These are phyloP conservation scores for Eragrostis nindensis DNA, from an alignment of 176 grass and related monocot genomes.

Conservation along the genomic window DNA sequence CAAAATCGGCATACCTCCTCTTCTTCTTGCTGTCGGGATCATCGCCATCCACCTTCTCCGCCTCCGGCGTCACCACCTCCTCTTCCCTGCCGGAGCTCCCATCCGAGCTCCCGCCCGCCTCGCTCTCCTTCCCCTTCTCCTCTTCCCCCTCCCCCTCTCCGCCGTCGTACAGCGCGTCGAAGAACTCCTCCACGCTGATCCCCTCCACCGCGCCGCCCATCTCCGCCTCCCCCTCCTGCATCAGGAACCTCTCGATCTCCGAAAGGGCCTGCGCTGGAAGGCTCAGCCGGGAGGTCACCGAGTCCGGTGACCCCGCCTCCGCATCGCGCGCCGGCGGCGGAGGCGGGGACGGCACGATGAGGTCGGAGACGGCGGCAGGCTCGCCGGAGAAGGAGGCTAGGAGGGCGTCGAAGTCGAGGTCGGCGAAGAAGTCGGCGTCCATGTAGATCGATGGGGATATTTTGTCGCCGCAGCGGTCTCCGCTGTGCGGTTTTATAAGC, in stretches of 20 bases:
- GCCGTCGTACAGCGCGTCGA: constrained; percentile 54
- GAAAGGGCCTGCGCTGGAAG: constrained; percentile 31
- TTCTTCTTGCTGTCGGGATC: constrained; percentile 81
- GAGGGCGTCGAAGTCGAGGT: constrained; percentile 66
- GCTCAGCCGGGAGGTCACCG: constrained; percentile 43
- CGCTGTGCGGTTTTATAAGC: constrained; percentile 4
- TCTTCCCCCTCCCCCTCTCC: constrained; percentile 28
- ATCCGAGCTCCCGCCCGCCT: constrained; percentile 41
- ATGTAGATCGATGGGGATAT: constrained; percentile 36
- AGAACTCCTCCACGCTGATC: constrained; percentile 54
- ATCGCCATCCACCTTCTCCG: constrained; percentile 46
- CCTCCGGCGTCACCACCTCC: constrained; percentile 15
- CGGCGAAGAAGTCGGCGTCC: constrained; percentile 48
- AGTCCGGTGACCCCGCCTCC: constrained; percentile 63
- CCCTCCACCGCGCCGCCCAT: constrained; percentile 24
- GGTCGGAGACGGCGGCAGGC: constrained; percentile 7
- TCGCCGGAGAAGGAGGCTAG: constrained; percentile 57
- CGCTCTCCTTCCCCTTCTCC: constrained; percentile 33
- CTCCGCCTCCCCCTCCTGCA: constrained; percentile 60
- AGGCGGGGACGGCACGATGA: constrained; percentile 27
- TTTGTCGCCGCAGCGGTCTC: background rate
- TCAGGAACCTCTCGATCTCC: constrained; percentile 78
- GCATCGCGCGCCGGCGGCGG: constrained; percentile 18
- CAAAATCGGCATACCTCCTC: constrained; percentile 61
- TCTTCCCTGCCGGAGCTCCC: constrained; percentile 29